phyloP scores from a whole-genome alignment of 164 flowering plant genomes.

The Chimonanthus salicifolius region DNA sequence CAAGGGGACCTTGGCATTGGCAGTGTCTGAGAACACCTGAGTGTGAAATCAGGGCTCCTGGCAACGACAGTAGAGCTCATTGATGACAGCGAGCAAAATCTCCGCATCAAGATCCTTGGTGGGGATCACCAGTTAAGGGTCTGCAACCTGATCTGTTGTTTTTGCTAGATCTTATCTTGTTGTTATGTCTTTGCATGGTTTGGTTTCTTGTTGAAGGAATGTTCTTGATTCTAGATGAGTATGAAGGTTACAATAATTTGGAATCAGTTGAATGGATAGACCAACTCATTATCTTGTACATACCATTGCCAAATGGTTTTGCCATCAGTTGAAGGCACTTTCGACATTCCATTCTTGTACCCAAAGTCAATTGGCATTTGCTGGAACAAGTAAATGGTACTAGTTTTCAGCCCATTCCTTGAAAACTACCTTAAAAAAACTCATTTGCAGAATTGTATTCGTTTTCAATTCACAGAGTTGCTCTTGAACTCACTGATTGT shows the following conservation, averaged over 20 bases:
- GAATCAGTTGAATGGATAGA: not conserved
- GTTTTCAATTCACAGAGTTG: not conserved
- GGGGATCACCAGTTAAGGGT: slow-evolving; percentile 90
- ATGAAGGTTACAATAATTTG: not conserved
- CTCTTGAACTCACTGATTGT: not conserved
- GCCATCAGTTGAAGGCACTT: too few species aligned
- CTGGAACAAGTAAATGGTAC: not conserved
- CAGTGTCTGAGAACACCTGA: slow-evolving; percentile 67
- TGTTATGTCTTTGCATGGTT: not conserved
- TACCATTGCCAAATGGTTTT: too few species aligned
- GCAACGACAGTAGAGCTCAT: slow-evolving; percentile 81
- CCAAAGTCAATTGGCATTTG: not conserved
- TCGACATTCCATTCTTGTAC: not conserved
- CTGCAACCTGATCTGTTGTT: slow-evolving; percentile 2
- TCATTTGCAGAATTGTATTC: not conserved
- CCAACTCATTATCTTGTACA: too few species aligned
- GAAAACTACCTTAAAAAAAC: not conserved
- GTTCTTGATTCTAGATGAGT: not conserved
- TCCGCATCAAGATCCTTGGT: slow-evolving; percentile 67
- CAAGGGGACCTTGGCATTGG: slow-evolving; percentile 74
- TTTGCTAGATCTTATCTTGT: not conserved
- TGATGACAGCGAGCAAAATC: slow-evolving; percentile 76
- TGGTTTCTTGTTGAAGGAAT: not conserved
- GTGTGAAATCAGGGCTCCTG: slow-evolving; percentile 84
- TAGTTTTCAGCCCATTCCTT: not conserved